phyloP scores from a whole-genome alignment of 2,329 filamentous ascomycete species.

The Pseudocercospora musae region DNA sequence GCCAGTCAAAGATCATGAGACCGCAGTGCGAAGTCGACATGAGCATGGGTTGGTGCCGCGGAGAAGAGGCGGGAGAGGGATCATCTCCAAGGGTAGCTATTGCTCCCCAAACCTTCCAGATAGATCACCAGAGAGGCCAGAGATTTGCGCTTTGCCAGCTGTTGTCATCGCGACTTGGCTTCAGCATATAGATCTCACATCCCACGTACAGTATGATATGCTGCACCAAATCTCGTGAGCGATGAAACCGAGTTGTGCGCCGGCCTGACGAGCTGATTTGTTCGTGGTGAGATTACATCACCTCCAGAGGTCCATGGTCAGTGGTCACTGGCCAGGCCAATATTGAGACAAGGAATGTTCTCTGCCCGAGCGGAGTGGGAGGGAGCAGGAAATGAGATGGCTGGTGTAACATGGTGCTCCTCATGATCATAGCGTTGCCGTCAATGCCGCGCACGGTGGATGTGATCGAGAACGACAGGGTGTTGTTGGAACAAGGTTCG shows the following conservation, averaged over 20 bases:
- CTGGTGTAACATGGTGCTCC: background rate
- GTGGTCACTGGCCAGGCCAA: background rate
- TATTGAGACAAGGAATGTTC: background rate
- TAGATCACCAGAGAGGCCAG: background rate
- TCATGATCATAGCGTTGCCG: background rate
- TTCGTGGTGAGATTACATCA: background rate
- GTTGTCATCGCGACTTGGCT: background rate
- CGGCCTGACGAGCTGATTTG: background rate
- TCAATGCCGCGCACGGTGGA: background rate
- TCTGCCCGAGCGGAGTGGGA: background rate
- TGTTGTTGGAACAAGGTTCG: background rate
- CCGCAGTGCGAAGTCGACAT: background rate
- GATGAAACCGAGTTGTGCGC: background rate
- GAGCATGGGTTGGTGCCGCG: background rate
- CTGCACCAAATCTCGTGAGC: background rate
- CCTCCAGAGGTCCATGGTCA: background rate
- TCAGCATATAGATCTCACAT: background rate
- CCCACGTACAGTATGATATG: background rate
- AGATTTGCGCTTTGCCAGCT: background rate
- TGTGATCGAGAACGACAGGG: background rate
- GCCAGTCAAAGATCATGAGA: slow-evolving; percentile 1
- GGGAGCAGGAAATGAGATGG: background rate
- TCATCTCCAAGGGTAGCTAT: slow-evolving; percentile 1
- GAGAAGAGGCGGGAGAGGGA: background rate
- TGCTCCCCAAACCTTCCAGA: background rate